A percentile compares a stretch with the other conserved stretches of the same genome.
Evolutionary conservation across 2,329 filamentous ascomycete genomes (phyloP).

Genomic region (Botryosphaeria dothidea): DNA sequence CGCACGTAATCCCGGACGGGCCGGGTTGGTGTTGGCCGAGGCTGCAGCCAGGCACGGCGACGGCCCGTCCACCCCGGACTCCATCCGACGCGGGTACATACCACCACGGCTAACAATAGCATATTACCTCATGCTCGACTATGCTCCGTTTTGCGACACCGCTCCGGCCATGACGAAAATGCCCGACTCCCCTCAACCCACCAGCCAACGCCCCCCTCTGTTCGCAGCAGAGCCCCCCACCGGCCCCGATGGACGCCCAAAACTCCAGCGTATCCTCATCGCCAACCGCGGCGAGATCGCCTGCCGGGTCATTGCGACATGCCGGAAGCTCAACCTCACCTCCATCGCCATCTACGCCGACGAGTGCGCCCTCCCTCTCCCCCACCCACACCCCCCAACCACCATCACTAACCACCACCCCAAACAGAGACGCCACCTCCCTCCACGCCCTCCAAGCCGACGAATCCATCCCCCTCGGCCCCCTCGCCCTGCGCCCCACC

Average conservation of each 20-base stretch:
- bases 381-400: constrained; percentile 58
- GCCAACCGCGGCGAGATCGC: constrained; percentile 64
- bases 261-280: constrained; percentile 44
- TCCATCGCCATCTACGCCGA: constrained; percentile 59
- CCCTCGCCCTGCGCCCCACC: constrained; percentile 52
- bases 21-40: too few relatives aligned
- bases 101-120: too few relatives aligned
- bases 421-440: constrained; percentile 46
- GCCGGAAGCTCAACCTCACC: constrained; percentile 50
- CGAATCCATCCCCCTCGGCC: constrained; percentile 35
- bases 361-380: constrained; percentile 49
- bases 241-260: not conserved
- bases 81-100: too few relatives aligned
- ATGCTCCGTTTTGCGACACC: too few relatives aligned
- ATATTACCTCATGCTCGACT: too few relatives aligned
- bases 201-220: too few relatives aligned
- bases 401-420: constrained; percentile 38
- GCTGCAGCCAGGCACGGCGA: not conserved
- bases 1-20: not conserved
- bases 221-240: not conserved
- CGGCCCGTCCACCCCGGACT: not conserved
- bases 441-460: constrained; percentile 44
- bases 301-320: constrained; percentile 53
- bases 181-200: too few relatives aligned
- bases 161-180: too few relatives aligned